Evolutionary conservation across 495 filamentous ascomycete species (phyloP).

Genomic region (Cenococcum geophilum): DNA sequence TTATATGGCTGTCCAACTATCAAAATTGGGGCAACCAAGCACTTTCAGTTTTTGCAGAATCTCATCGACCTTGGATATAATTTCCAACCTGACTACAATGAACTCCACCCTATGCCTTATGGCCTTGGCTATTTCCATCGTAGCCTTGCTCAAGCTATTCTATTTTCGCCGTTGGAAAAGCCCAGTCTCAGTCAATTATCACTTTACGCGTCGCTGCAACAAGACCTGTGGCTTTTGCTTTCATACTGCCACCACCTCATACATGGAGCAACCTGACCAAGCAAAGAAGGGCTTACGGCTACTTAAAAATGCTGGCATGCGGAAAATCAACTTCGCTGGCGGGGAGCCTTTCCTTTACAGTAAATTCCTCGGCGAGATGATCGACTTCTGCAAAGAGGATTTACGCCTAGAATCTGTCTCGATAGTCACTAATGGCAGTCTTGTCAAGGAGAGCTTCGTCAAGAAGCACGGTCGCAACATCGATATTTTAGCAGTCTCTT

Average conservation of each 20-base stretch:
- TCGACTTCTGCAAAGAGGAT: neutral
- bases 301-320: neutral
- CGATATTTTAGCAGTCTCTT: constrained; percentile 11
- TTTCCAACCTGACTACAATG: too few species aligned
- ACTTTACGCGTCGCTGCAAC: neutral
- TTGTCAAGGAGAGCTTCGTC: constrained; percentile 6
- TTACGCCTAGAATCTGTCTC: neutral
- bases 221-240: neutral
- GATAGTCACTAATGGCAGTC: constrained; percentile 3
- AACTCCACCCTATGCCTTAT: too few species aligned
- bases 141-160: too few species aligned
- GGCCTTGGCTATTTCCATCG: too few species aligned
- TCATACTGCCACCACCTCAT: neutral
- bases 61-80: too few species aligned
- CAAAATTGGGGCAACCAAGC: too few species aligned
- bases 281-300: neutral
- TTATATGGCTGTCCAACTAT: too few species aligned
- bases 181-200: neutral
- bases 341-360: neutral
- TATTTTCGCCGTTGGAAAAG: too few species aligned
- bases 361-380: neutral
- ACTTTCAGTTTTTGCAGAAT: too few species aligned
- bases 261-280: neutral
- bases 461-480: constrained; percentile 1
- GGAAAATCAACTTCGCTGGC: neutral